These are phyloP conservation scores for Fusarium camptoceras DNA, from an alignment of 2,329 filamentous ascomycete species.

Conservation along the genomic window DNA sequence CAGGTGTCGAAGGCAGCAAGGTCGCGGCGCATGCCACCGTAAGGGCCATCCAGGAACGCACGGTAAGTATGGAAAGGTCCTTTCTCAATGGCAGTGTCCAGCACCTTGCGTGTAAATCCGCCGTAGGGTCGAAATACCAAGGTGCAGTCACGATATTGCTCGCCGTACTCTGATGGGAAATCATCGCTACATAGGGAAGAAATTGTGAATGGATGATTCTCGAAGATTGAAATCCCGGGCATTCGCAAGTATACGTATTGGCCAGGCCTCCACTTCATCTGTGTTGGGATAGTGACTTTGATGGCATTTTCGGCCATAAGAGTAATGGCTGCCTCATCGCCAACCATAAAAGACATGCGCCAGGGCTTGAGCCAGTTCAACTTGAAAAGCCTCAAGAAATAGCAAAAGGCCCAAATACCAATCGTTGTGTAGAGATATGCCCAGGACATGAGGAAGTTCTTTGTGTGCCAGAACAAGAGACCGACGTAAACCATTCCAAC, in stretches of 20 bases:
- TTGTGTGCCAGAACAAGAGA: slow-evolving; percentile 94
- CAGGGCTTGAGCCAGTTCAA: slow-evolving; percentile 90
- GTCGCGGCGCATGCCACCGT: slow-evolving; percentile 92
- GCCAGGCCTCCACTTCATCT: slow-evolving; percentile 91
- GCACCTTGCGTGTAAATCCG: slow-evolving; percentile 87
- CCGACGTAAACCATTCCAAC: slow-evolving; percentile 83
- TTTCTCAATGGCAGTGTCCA: slow-evolving; percentile 85
- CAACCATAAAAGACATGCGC: slow-evolving; percentile 83
- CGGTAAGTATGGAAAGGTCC: slow-evolving; percentile 93
- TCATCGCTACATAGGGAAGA: slow-evolving; percentile 92
- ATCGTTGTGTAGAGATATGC: slow-evolving; percentile 85
- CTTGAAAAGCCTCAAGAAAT: slow-evolving; percentile 80
- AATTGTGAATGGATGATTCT: slow-evolving; percentile 97
- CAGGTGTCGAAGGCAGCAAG: slow-evolving; percentile 94
- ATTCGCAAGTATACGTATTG: slow-evolving; percentile 96
- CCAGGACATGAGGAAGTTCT: slow-evolving; percentile 93
- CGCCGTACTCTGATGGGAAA: slow-evolving; percentile 91
- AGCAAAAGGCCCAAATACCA: slow-evolving; percentile 81
- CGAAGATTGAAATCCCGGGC: slow-evolving; percentile 89
- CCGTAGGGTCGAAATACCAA: slow-evolving; percentile 92
- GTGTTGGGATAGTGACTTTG: slow-evolving; percentile 93
- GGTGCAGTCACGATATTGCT: slow-evolving; percentile 87
- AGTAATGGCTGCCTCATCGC: slow-evolving; percentile 90
- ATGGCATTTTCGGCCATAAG: slow-evolving; percentile 93
- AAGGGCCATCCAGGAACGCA: slow-evolving; percentile 92